phyloP scores from a whole-genome alignment of 2,329 filamentous ascomycete species.

The Clonostachys rhizophaga region DNA sequence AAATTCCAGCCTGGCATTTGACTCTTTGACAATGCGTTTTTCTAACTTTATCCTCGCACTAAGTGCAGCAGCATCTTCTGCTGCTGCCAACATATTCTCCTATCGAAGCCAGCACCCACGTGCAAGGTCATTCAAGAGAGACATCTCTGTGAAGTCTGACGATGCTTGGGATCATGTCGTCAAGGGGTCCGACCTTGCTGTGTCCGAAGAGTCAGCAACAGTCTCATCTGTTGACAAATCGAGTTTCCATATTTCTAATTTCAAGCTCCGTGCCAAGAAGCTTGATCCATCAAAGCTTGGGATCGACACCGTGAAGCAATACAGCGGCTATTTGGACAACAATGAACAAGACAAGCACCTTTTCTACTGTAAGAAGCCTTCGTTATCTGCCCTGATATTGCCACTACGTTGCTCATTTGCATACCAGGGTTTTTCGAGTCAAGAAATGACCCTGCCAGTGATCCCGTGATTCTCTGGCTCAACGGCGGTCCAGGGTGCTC shows the following conservation, averaged over 20 bases:
- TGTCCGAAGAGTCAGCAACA: slow-evolving; percentile 73
- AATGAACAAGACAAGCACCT: slow-evolving; percentile 96
- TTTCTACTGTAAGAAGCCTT: slow-evolving; percentile 78
- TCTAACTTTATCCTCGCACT: too few relatives aligned
- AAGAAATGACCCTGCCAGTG: slow-evolving; percentile 79
- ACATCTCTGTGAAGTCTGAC: background rate
- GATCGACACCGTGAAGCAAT: slow-evolving; percentile 94
- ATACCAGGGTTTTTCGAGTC: background rate
- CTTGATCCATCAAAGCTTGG: slow-evolving; percentile 81
- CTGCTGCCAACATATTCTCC: too few relatives aligned
- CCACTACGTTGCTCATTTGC: background rate
- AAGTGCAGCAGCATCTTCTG: too few relatives aligned
- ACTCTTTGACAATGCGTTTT: too few relatives aligned
- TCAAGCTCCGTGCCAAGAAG: slow-evolving; percentile 85
- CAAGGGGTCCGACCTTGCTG: slow-evolving; percentile 64
- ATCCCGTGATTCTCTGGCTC: slow-evolving; percentile 90
- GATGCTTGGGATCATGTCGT: slow-evolving; percentile 84
- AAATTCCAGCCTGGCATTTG: too few relatives aligned
- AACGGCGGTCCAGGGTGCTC: slow-evolving; percentile 97
- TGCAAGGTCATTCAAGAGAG: too few relatives aligned
- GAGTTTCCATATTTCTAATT: slow-evolving; percentile 64
- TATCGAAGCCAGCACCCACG: too few relatives aligned
- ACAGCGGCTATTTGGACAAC: slow-evolving; percentile 95
- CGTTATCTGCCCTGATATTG: too few relatives aligned
- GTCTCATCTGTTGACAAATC: slow-evolving; percentile 25